These are phyloP conservation scores for Claviceps capensis DNA, from an alignment of 2,329 filamentous ascomycete genomes.

Conservation along the genomic window DNA sequence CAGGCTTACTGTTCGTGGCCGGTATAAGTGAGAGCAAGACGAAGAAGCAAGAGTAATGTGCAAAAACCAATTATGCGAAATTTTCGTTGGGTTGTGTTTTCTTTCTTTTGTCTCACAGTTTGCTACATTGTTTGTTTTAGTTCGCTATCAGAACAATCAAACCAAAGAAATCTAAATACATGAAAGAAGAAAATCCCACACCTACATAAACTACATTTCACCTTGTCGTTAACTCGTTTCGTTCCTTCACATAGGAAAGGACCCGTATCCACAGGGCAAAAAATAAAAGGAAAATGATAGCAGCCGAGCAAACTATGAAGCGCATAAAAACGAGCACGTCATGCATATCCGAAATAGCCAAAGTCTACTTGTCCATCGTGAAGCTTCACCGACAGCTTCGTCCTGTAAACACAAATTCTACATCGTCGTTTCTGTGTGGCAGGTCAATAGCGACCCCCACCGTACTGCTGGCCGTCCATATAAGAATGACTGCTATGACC, in stretches of 20 bases:
- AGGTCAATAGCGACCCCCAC: conserved; percentile 8
- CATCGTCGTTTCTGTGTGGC: background rate
- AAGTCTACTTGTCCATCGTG: background rate
- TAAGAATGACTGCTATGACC: conserved; percentile 15
- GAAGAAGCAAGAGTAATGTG: conserved; percentile 24
- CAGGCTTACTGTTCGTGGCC: conserved; percentile 16
- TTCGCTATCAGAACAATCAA: background rate
- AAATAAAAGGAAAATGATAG: background rate
- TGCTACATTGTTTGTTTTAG: background rate
- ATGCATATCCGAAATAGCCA: background rate
- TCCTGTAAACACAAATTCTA: background rate
- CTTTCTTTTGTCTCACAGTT: background rate
- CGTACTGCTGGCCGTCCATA: conserved; percentile 12
- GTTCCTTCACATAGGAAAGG: background rate
- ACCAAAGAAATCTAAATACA: conserved; percentile 4
- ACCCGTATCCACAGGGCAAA: background rate
- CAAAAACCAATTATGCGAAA: background rate
- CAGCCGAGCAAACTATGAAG: background rate
- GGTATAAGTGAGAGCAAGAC: conserved; percentile 10
- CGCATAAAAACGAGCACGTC: background rate
- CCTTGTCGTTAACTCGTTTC: conserved; percentile 4
- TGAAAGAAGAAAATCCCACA: background rate
- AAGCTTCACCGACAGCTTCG: background rate
- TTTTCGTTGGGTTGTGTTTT: background rate
- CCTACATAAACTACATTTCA: background rate